A percentile compares a stretch with the other conserved stretches of the same genome.
Conservation (phyloP, 192 early-diverging fungal species). For the Coemansia guatemalensis region DNA sequence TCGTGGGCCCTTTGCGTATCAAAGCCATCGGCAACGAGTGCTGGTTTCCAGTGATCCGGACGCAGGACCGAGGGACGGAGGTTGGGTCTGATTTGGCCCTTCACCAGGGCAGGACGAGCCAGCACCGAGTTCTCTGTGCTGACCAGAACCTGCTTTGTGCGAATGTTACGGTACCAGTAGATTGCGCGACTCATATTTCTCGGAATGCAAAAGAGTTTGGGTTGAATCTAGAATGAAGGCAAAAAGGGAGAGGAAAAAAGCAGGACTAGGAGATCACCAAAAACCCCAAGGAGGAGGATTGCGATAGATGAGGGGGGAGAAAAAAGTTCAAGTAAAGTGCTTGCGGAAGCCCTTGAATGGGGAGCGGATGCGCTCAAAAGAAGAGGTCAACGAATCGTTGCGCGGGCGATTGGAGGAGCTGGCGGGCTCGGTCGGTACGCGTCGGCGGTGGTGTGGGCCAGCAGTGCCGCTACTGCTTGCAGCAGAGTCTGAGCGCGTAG, state of each 20-base stretch:
- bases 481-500: slow-evolving; percentile 14
- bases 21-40: slow-evolving; percentile 45
- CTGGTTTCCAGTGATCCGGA: slow-evolving; percentile 52
- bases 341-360: slow-evolving; percentile 55
- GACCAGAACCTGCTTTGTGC: slow-evolving; percentile 50
- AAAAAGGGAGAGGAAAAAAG: slow-evolving; percentile 8
- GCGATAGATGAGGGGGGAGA: background rate
- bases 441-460: slow-evolving; percentile 6
- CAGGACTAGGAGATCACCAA: slow-evolving; percentile 1
- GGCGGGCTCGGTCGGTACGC: slow-evolving; percentile 25
- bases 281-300: background rate
- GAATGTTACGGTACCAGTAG: slow-evolving; percentile 52
- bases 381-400: slow-evolving; percentile 47
- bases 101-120: slow-evolving; percentile 14
- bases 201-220: background rate
- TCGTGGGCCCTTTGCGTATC: slow-evolving; percentile 17
- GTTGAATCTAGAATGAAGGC: slow-evolving; percentile 1
- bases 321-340: slow-evolving; percentile 30
- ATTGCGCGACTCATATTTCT: slow-evolving; percentile 36
- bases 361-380: slow-evolving; percentile 52
- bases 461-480: slow-evolving; percentile 6
- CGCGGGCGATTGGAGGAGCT: slow-evolving; percentile 21
- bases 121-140: slow-evolving; percentile 37
- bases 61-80: slow-evolving; percentile 40
- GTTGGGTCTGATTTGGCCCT: slow-evolving; percentile 33